These are phyloP conservation scores for Hermanozyma aechmeae DNA, from an alignment of 805 yeast species.

Conservation along the genomic window DNA sequence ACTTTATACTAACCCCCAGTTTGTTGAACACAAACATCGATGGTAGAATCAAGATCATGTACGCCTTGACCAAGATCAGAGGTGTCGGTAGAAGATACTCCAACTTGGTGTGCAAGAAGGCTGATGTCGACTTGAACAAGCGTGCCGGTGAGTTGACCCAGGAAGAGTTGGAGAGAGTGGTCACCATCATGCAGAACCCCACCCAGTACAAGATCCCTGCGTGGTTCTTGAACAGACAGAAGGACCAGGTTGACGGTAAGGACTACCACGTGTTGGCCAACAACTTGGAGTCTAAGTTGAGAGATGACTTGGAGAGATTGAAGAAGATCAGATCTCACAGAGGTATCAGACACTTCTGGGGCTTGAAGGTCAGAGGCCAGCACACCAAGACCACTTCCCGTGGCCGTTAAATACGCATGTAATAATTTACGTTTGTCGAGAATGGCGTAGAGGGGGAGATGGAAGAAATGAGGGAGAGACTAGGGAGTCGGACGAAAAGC, in stretches of 20 bases:
- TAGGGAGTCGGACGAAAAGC: no score
- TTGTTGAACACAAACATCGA: conserved; percentile 99
- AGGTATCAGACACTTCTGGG: conserved; percentile 99
- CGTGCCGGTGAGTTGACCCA: conserved; percentile 99
- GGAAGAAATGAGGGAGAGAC: no score
- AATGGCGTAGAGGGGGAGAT: no score
- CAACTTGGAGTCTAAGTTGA: conserved; percentile 97
- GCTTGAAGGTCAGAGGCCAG: conserved; percentile 99
- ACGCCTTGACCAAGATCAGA: conserved; percentile 99
- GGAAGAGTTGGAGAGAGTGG: conserved; percentile 99
- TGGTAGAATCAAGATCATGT: conserved; percentile 99
- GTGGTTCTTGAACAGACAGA: conserved; percentile 97
- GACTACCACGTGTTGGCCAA: conserved; percentile 98
- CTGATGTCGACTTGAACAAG: conserved; percentile 96
- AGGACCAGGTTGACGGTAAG: conserved; percentile 97
- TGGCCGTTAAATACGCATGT: conserved; percentile 40
- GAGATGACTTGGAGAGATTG: conserved; percentile 99
- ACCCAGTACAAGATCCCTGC: conserved; percentile 98
- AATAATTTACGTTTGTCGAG: no score
- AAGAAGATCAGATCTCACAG: conserved; percentile 99
- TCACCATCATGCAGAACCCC: conserved; percentile 99
- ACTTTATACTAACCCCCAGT: conserved; percentile 36
- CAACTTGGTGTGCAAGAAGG: conserved; percentile 99
- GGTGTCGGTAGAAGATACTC: conserved; percentile 99
- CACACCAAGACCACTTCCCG: conserved; percentile 99